Evolutionary conservation across 352 stramenopile genomes (phyloP), one percentile per base, ranked within the genome.

Genomic region (Globisporangium barbulae): DNA sequence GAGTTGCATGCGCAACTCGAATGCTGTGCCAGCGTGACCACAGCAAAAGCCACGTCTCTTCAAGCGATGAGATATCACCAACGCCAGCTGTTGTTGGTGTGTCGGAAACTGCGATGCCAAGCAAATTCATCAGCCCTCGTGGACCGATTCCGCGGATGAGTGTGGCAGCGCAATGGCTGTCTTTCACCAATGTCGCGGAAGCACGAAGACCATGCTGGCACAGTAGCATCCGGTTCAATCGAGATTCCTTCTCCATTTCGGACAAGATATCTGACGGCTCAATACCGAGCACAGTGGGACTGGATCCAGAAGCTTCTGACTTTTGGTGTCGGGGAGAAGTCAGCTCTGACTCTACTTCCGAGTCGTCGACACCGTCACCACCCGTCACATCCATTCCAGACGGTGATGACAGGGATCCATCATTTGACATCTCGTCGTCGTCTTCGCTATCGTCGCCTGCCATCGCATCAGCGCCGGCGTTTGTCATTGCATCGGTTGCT

Each of bases 341-440:
- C 35, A 75, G 65, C 17, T 84, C 78, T 25, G 75, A 84, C 59
- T 92, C 85, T 6, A 61, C 71, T 61, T 90, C 85, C 12, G 83
- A 90, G 22, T 91, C 83, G 21, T 79, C 82, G 28, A 72, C 73
- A 28, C 72, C 73, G 25, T 65, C 64, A 22, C 70, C 69, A 61
- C 64, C 72, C 4, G 53, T 70, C 39, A 76, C 57, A 64, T 94
- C 85, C 72, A 91, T 79, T 10, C 71, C 80, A n/a, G 77, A 85
- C 42, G 85, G 83, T 7, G 85, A 90, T 0, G 82, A 84, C 19
- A 69, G 70, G 25, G 82, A 91, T 30, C 80, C 85, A 70, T 93
- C 85, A 63, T 94, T 91, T 19, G 86, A 93, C 81, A 93, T 93
- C n/a, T 93, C 86, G 35, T 83, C 77, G 28, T 94, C 86, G 31